A percentile compares a stretch with the other conserved stretches of the same genome.
phyloP scores from a whole-genome alignment of 208 protist species.

The Crithidia fasciculata region DNA sequence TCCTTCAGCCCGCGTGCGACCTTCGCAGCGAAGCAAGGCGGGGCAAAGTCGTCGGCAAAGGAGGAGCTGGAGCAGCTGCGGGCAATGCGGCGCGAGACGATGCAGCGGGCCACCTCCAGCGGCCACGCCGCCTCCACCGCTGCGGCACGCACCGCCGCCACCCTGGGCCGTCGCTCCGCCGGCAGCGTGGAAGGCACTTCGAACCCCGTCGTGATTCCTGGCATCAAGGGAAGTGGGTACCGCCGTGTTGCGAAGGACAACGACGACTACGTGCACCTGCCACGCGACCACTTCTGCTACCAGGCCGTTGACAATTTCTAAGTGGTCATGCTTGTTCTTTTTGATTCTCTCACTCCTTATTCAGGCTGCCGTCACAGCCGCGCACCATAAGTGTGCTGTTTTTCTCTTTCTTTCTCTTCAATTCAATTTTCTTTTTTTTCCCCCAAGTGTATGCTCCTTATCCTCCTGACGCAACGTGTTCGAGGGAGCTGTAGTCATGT shows the following conservation, averaged over 20 bases:
- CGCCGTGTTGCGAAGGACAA: constrained; percentile 50
- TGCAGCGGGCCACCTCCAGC: constrained; percentile 23
- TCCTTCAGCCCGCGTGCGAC: constrained; percentile 43
- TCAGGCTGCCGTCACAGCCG: not conserved
- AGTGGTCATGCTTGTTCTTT: not conserved
- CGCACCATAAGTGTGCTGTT: not conserved
- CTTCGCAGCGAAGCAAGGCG: constrained; percentile 13
- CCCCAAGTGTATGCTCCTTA: too few relatives aligned
- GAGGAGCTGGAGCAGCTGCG: constrained; percentile 71
- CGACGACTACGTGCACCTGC: constrained; percentile 72
- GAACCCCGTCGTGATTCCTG: constrained; percentile 51
- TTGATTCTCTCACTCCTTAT: constrained; percentile 20
- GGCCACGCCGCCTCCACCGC: constrained; percentile 4
- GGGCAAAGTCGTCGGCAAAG: constrained; percentile 5
- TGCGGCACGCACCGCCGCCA: not conserved
- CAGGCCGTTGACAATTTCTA: constrained; percentile 60
- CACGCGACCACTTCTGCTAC: constrained; percentile 75
- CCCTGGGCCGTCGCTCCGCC: not conserved
- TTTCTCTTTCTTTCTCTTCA: constrained; percentile 10
- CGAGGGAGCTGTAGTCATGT: too few relatives aligned
- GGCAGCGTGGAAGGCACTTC: not conserved
- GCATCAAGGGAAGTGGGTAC: constrained; percentile 57
- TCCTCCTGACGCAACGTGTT: too few relatives aligned
- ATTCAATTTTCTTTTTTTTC: not conserved
- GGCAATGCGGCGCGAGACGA: constrained; percentile 41